Base-by-base conservation (phyloP, 2,329 filamentous ascomycete species). In the Ceratocystis cacaofunesta region DNA sequence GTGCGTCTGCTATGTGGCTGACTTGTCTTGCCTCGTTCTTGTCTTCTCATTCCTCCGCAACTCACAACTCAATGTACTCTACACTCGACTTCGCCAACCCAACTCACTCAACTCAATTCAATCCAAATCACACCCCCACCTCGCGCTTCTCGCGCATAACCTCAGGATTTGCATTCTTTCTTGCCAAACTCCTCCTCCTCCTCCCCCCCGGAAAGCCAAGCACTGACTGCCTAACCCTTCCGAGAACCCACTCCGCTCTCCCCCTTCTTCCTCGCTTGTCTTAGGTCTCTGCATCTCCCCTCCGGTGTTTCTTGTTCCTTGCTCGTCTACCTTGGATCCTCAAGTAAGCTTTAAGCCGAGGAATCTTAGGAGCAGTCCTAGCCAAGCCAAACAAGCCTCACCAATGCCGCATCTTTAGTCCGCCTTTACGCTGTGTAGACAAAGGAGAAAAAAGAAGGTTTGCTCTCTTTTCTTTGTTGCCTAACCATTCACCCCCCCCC, bases 61-160 rank as follows among this genome's bases (percentile, higher is more conserved):
- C 12, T 22, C 15, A 50, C n/a, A n/a, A 19, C 46, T 50, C 46
- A 12, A 50, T 12, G 19, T 8, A 4, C 10, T 19, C 44, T 19
- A 17, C 8, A n/a, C 3, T n/a, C 19, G 17, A n/a, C 17, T 48
- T 19, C 17, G 5, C 8, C 1, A n/a, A 15, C 19, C 44, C 19
- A 19, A 6, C 44, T 48, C 44, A 19, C 17, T 25, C 22, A 25
- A 25, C 22, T 25, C 22, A 25, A 25, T 25, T 25, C 22, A 25
- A 25, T 19, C 44, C 22, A 12, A 19, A 25, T n/a, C n/a, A 25
- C 3, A 17, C 55, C 57, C 57, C 30, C 19, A 36, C 30, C 30
- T 61, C 58, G 30, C 58, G 58, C 41, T 43, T 28, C 30, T 43
- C 36, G 36, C 60, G 36, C 44, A 62, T 44, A 62, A 62, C 60